Conservation (phyloP, 2,329 filamentous ascomycete genomes). For the Fusarium tricinctum region DNA sequence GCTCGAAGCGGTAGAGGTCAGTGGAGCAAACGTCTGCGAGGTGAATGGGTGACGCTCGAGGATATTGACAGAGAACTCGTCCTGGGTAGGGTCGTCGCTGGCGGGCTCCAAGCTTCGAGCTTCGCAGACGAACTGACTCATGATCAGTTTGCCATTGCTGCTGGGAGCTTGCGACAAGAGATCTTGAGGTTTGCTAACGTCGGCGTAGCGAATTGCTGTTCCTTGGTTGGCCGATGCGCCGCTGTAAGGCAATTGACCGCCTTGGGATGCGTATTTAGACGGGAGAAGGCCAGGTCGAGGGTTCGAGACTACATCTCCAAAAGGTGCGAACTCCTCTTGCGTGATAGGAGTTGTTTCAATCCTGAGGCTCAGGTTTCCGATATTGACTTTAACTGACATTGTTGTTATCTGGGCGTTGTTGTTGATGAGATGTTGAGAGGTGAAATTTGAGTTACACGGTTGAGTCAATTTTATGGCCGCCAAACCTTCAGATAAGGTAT, state of each 20-base stretch:
- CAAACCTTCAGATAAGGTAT: not conserved
- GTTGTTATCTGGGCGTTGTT: not conserved
- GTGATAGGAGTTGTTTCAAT: slow-evolving; percentile 77
- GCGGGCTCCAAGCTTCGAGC: slow-evolving; percentile 49
- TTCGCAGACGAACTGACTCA: slow-evolving; percentile 91
- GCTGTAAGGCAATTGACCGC: slow-evolving; percentile 58
- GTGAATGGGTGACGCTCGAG: slow-evolving; percentile 95
- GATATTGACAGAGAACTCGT: slow-evolving; percentile 73
- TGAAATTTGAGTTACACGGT: not conserved
- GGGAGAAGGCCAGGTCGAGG: slow-evolving; percentile 71
- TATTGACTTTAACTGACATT: slow-evolving; percentile 49
- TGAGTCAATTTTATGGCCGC: slow-evolving; percentile 12
- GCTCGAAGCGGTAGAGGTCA: slow-evolving; percentile 65
- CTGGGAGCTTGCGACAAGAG: slow-evolving; percentile 77
- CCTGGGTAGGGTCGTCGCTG: slow-evolving; percentile 21
- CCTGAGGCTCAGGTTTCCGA: slow-evolving; percentile 45
- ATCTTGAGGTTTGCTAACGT: slow-evolving; percentile 80
- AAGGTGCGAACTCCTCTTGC: slow-evolving; percentile 77
- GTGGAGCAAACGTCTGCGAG: slow-evolving; percentile 90
- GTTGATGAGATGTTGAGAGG: not conserved
- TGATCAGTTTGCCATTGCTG: slow-evolving; percentile 67
- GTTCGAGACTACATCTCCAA: slow-evolving; percentile 86
- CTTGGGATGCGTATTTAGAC: slow-evolving; percentile 59
- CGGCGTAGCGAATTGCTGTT: slow-evolving; percentile 86
- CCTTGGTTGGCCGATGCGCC: slow-evolving; percentile 83